Conservation (phyloP, 1,284 basidiomycete species). For the Trametes hirsuta region DNA sequence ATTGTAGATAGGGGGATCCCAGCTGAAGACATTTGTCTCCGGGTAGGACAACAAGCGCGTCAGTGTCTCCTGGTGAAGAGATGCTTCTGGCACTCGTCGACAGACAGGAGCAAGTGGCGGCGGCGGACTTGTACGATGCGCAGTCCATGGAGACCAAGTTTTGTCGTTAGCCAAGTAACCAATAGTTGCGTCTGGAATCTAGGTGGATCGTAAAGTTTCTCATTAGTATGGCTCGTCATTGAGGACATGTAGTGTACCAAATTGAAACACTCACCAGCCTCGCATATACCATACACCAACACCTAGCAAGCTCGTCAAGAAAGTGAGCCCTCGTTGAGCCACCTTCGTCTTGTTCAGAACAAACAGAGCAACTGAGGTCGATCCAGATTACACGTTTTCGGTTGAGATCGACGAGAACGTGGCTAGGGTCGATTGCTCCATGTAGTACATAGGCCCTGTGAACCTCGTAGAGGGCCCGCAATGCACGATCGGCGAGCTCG, state of each 20-base stretch:
- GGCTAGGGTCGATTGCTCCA: not conserved
- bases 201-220: not conserved
- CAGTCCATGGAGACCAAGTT: not conserved
- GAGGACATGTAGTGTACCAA: too few relatives aligned
- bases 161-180: not conserved
- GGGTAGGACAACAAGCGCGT: not conserved
- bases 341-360: too few relatives aligned
- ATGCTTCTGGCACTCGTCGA: not conserved
- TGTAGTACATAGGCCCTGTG: not conserved
- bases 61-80: not conserved
- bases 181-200: constrained; percentile 1
- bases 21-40: not conserved
- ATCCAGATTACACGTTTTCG: not conserved
- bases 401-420: not conserved
- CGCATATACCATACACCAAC: not conserved
- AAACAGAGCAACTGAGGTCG: not conserved
- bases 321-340: not conserved
- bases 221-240: not conserved
- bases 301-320: not conserved
- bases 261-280: not conserved
- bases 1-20: not conserved
- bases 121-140: not conserved
- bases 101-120: not conserved
- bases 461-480: not conserved
- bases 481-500: not conserved